Evolutionary conservation across 441 rosid species (phyloP), one percentile per base, ranked within the genome.

Genomic region (Populus hybrid): DNA sequence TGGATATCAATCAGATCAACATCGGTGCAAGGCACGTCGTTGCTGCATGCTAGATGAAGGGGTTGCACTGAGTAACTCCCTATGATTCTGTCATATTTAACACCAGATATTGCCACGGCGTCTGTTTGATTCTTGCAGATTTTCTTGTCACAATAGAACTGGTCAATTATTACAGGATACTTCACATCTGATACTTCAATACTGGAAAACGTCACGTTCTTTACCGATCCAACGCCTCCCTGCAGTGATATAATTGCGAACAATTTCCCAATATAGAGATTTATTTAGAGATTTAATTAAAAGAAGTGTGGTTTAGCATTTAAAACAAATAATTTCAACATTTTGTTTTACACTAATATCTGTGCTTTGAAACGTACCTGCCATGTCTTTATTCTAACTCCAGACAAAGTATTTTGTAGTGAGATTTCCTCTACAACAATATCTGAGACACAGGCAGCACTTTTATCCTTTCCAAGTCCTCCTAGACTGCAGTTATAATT

Each of bases 351-450:
- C 32, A 14, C 21, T 5, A 50, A 1, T 53, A 5, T 16, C 7
- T 18, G 8, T 18, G 63, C 26, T 50, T 65, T 10, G 63, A 21
- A 6, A n/a, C 16, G 6, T 78, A 92, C 97, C 95, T 91, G 98
- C 97, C 98, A 94, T 67, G 97, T 92, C 87, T 94, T 92, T 69
- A 94, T 91, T 81, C 98, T 85, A 50, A 89, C 95, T 76, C 97
- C 97, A 19, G 91, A 75, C 7, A 88, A 83, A 23, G 98, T 89
- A 80, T 84, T 87, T 66, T 85, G 84, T 1, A 91, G 70, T 24
- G 88, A 84, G 80, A 88, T 77, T 50, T 87, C 81, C 78, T 92
- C 95, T 1, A 90, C 93, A 38, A 86, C 75, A 69, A 92, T 84
- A 75, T 89, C 79, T n/a, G 94, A 92, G 53, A 94, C 97, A 81